Base-by-base conservation (phyloP, 352 stramenopile species). In the Saprolegnia parasitica region DNA sequence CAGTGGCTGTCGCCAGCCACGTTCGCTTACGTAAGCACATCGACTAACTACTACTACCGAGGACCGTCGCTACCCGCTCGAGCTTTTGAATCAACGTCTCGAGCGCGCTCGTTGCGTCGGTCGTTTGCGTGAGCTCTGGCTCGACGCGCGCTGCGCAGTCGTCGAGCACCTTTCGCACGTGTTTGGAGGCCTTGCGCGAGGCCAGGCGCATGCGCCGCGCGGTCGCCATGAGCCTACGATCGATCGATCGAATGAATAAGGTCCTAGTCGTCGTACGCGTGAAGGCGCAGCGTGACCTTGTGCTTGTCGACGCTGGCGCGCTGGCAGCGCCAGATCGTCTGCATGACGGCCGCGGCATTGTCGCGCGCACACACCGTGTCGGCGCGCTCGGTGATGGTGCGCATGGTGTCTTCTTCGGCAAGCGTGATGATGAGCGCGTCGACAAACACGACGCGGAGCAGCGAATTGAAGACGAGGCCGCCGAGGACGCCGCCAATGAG, bases 391-490 rank as follows among this genome's bases (percentile, higher is more conserved):
- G 15, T 58, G 32, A 67, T 67, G 32, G 40, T 67, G 20, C 40
- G 32, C 35, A 67, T 67, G 3, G 56, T 39, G 32, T 56, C 13
- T 10, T 37, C 32, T 37, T 67, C 61, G 49, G 42, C 35, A 2
- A 46, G 26, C 5, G 39, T 67, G 49, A 67, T 67, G 46, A 18
- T 0, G 21, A 67, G 24, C 16, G 61, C 61, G 11, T 24, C 61
- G 39, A 67, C 40, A 21, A 56, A 47, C 26, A 67, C 61, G 13
- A 56, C 61, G 23, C 61, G 37, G 16, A 47, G 46, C 18, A 67
- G 24, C 23, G 61, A 23, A 46, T 46, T 55, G 32, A 67, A 55
- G 3, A 46, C 49, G 1, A 39, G 18, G 23, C 58, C 58, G 13
- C 61, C 61, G 16, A 67, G 10, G 61, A 67, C 37, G 26, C 37